Evolutionary conservation across 352 stramenopile genomes (phyloP).

Genomic region (Peronosclerospora sorghi): DNA sequence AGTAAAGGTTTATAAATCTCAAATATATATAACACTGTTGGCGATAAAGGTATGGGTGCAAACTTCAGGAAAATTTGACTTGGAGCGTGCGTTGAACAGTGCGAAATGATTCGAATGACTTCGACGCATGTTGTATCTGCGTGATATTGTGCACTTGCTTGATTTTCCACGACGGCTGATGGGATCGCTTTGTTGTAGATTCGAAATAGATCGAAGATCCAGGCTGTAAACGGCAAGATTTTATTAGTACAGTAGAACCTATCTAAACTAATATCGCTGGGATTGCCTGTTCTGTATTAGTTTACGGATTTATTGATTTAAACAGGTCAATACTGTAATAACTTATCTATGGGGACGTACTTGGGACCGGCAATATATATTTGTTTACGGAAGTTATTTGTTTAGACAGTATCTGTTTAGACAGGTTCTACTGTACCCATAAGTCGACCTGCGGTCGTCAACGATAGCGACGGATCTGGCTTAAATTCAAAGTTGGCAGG

Average conservation of each 20-base stretch:
- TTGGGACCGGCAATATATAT: too few species aligned
- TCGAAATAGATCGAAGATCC: constrained; percentile 1
- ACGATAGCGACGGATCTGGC: too few species aligned
- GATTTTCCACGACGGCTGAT: not conserved
- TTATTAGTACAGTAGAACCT: too few species aligned
- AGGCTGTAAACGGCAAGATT: constrained; percentile 2
- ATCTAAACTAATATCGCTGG: too few species aligned
- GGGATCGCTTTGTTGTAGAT: constrained; percentile 3
- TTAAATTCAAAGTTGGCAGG: too few species aligned
- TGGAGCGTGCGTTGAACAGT: constrained; percentile 49
- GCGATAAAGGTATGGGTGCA: not conserved
- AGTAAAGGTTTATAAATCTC: constrained; percentile 17
- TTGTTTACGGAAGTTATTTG: too few species aligned
- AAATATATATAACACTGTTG: not conserved
- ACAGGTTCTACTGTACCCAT: too few species aligned
- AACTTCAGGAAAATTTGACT: constrained; percentile 24
- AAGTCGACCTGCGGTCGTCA: constrained; percentile 46
- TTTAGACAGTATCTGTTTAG: too few species aligned
- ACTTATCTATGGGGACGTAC: too few species aligned
- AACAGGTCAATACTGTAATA: too few species aligned
- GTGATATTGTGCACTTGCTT: not conserved
- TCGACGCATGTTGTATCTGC: constrained; percentile 29
- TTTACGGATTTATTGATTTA: too few species aligned
- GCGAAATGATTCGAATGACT: constrained; percentile 38
- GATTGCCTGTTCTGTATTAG: too few species aligned